Evolutionary conservation across 2,329 filamentous ascomycete genomes (phyloP).

Genomic region (Ophiostoma sp.): DNA sequence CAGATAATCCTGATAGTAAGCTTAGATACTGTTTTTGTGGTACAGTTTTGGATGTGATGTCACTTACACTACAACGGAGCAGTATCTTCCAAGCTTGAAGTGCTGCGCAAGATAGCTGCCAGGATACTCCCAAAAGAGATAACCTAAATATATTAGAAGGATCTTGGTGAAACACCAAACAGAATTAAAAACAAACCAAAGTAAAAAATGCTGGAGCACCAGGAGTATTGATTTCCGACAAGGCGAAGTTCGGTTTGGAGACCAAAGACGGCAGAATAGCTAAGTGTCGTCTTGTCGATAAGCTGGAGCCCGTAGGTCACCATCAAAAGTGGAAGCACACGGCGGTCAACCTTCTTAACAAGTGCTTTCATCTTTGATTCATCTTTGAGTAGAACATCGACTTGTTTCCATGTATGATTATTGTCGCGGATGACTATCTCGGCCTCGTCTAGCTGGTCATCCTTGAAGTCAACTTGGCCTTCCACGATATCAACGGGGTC

Average conservation of each 20-base stretch:
- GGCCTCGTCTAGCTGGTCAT: background rate
- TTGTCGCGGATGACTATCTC: background rate
- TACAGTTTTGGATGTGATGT: background rate
- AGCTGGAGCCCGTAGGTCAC: background rate
- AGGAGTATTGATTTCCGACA: background rate
- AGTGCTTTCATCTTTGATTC: background rate
- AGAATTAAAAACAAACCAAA: background rate
- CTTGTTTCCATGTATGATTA: background rate
- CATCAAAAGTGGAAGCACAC: background rate
- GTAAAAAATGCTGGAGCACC: background rate
- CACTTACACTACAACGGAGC: background rate
- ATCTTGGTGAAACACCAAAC: too few relatives aligned
- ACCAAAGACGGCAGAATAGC: background rate
- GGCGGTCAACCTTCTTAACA: background rate
- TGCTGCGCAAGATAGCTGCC: background rate
- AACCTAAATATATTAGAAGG: background rate
- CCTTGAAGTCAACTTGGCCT: background rate
- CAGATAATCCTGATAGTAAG: background rate
- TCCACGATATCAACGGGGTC: background rate
- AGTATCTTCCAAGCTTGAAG: background rate
- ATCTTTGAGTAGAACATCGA: background rate
- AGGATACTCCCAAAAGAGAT: background rate
- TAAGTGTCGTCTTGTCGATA: background rate
- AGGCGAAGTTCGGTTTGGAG: background rate
- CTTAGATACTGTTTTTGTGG: background rate